Conservation (phyloP, 2,329 filamentous ascomycete genomes). For the Penicillium sp. region DNA sequence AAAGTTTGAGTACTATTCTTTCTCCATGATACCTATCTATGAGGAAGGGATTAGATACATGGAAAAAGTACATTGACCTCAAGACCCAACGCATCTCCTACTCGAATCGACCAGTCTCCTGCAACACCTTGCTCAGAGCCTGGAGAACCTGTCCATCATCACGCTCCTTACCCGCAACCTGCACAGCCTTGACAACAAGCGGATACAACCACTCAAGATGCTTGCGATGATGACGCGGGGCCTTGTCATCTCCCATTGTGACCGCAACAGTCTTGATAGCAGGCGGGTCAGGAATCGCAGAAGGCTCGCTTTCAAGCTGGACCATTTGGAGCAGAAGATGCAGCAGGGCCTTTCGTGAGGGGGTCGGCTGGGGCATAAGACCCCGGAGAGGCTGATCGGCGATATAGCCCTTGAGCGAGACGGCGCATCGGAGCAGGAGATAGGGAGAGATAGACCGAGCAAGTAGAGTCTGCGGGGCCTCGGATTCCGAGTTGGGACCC, state of each 20-base stretch:
- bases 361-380: conserved; percentile 78
- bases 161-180: conserved; percentile 38
- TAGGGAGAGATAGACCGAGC: conserved; percentile 73
- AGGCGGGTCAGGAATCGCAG: conserved; percentile 56
- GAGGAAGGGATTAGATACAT: conserved; percentile 5
- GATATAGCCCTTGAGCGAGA: conserved; percentile 77
- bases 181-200: conserved; percentile 47
- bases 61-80: neutral
- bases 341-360: conserved; percentile 71
- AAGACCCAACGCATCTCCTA: neutral
- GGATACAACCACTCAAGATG: conserved; percentile 80
- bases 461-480: conserved; percentile 52
- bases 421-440: conserved; percentile 72
- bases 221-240: conserved; percentile 54
- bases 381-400: conserved; percentile 88
- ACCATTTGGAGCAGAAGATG: conserved; percentile 65
- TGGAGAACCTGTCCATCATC: conserved; percentile 38
- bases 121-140: conserved; percentile 56
- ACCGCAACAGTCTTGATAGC: conserved; percentile 11
- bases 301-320: conserved; percentile 62
- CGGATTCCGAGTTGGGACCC: conserved; percentile 41
- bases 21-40: neutral
- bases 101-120: conserved; percentile 50
- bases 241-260: conserved; percentile 44
- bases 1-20: neutral